Base-by-base conservation (phyloP, 495 filamentous ascomycete genomes). In the Annulohypoxylon stygium region DNA sequence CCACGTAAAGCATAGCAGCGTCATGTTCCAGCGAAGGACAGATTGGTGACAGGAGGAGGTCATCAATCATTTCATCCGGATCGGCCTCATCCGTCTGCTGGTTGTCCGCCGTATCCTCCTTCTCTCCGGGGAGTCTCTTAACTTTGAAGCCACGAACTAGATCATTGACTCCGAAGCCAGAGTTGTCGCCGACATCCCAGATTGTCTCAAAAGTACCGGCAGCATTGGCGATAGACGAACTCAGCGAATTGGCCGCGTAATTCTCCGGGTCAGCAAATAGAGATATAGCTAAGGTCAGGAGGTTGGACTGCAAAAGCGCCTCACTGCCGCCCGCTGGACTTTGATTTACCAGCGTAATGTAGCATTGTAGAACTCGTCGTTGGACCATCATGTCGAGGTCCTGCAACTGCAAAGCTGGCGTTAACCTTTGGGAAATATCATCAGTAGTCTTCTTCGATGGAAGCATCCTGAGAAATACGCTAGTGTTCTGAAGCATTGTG, bases 161-260 rank as follows among this genome's bases (percentile, higher is more conserved):
- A 18, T 95, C 93, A 12, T 93, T 96, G 16, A 98, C 90, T 1
- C 96, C 96, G 81, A 97, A 98, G 1, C 93, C 96, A 69, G 90
- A 93, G 78, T 98, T 98, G 78, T 99, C 96, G 12, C 90, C 93
- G 43, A 97, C 87, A 62, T 98, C 96, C 96, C 96, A 99, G 20
- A 99, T 87, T 2, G 87, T 92, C 67, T 99, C 96, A 75, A 98
- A 97, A 33, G 88, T 92, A 0, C 92, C 93, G 3, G 93, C 91
- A n/a, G 95, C 92, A 68, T 89, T 95, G 3, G 95, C 95, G 75
- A 99, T 98, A 0, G 94, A 94, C 18, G 93, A 92, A 76, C 96
- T 97, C 25, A 98, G 79, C 16, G 94, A 94, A 71, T 89, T 94
- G 3, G 93, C 89, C 7, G 91, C 90, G 70, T 92, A 92, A 68